Evolutionary conservation across 176 grass and related monocot species (phyloP).

Genomic region (Puya raimondii): DNA sequence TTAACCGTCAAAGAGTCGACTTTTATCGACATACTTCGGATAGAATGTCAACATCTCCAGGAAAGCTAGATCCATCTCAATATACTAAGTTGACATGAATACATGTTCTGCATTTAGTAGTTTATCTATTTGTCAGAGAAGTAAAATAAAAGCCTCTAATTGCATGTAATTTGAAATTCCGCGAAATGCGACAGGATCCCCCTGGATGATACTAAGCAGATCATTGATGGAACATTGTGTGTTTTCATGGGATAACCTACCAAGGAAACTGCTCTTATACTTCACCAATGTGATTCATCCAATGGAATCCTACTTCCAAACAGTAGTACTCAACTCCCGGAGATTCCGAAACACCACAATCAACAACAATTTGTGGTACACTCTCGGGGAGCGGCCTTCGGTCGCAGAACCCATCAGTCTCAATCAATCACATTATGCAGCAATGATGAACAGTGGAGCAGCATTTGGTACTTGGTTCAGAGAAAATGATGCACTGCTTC

Average conservation of each 20-base stretch:
- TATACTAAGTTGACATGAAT: too few relatives aligned
- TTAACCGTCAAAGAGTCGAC: too few relatives aligned
- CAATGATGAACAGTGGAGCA: constrained; percentile 25
- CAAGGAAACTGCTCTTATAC: constrained; percentile 56
- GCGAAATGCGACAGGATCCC: constrained; percentile 24
- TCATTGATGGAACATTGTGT: constrained; percentile 46
- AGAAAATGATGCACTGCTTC: constrained; percentile 37
- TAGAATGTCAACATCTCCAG: too few relatives aligned
- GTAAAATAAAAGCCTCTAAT: too few relatives aligned
- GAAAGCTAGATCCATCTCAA: too few relatives aligned
- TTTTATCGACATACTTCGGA: too few relatives aligned
- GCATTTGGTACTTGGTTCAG: constrained; percentile 41
- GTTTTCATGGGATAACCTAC: constrained; percentile 37
- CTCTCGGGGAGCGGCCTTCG: constrained; percentile 9
- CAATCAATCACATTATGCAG: constrained; percentile 24
- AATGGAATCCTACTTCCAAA: constrained; percentile 51
- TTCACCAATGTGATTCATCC: constrained; percentile 39
- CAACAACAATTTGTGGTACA: constrained; percentile 34
- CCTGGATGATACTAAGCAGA: constrained; percentile 35
- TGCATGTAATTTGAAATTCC: too few relatives aligned
- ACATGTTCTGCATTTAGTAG: too few relatives aligned
- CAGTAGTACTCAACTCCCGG: constrained; percentile 40
- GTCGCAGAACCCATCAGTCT: constrained; percentile 2
- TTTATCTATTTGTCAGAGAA: too few relatives aligned
- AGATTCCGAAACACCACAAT: constrained; percentile 38